Evolutionary conservation across 2,329 filamentous ascomycete species (phyloP).

Genomic region (Sordariomycetes sp.): DNA sequence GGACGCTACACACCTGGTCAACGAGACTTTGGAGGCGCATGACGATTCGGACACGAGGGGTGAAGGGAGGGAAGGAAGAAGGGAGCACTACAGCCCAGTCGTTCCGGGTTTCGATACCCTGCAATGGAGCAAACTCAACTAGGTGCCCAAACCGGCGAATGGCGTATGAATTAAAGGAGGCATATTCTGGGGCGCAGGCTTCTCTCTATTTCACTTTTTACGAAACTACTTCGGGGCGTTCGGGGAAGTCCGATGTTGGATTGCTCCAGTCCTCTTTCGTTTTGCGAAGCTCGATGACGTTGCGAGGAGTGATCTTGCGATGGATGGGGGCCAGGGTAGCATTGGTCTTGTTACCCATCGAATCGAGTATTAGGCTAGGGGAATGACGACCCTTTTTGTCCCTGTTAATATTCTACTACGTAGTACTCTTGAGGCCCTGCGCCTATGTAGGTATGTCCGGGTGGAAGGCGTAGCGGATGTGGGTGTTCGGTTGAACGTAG

Average conservation of each 20-base stretch:
- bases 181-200: conserved; percentile 5
- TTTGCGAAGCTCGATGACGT: neutral
- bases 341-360: too few species aligned
- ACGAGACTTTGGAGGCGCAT: neutral
- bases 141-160: conserved; percentile 25
- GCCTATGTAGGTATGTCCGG: too few species aligned
- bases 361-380: too few species aligned
- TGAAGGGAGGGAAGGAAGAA: neutral
- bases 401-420: too few species aligned
- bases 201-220: neutral
- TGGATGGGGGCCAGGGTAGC: too few species aligned
- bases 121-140: conserved; percentile 19
- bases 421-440: too few species aligned
- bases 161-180: conserved; percentile 22
- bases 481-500: too few species aligned
- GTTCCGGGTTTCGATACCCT: conserved; percentile 12
- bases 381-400: too few species aligned
- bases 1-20: neutral
- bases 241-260: neutral
- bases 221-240: neutral
- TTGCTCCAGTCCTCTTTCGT: neutral
- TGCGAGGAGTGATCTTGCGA: too few species aligned
- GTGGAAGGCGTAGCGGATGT: too few species aligned
- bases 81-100: neutral
- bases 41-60: neutral